phyloP scores from a whole-genome alignment of 2,329 filamentous ascomycete species.

The Capronia epimyces region DNA sequence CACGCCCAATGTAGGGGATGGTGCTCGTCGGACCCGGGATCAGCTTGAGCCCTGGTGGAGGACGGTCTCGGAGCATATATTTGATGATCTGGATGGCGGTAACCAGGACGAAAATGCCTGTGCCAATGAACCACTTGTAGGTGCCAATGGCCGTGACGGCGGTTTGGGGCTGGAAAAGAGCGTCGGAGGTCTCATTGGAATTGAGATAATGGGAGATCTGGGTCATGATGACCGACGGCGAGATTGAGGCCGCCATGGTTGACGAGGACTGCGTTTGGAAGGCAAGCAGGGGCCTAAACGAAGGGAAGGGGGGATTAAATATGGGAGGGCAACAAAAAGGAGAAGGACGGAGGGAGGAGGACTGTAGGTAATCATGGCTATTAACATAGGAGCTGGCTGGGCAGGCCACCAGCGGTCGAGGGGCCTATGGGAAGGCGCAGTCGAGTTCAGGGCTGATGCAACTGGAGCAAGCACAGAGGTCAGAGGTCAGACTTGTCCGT shows the following conservation, averaged over 20 bases:
- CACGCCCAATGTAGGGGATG: constrained; percentile 28
- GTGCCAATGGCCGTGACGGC: constrained; percentile 26
- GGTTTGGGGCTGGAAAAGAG: constrained; percentile 27
- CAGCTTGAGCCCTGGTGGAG: constrained; percentile 28
- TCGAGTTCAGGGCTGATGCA: constrained; percentile 1
- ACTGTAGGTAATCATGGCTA: not conserved
- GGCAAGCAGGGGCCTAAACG: constrained; percentile 15
- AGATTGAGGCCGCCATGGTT: constrained; percentile 29
- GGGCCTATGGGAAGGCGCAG: constrained; percentile 4
- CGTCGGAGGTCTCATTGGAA: constrained; percentile 24
- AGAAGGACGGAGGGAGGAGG: constrained; percentile 3
- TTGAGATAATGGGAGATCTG: constrained; percentile 26
- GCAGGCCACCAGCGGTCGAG: not conserved
- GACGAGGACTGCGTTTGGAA: constrained; percentile 1
- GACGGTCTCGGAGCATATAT: constrained; percentile 26
- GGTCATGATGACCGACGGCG: constrained; percentile 31
- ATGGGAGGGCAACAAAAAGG: constrained; percentile 11
- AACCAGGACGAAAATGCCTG: constrained; percentile 26
- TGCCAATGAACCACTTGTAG: constrained; percentile 31
- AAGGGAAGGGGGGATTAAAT: constrained; percentile 10
- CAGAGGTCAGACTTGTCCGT: constrained; percentile 16
- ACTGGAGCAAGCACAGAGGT: constrained; percentile 1
- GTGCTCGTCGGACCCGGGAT: constrained; percentile 27
- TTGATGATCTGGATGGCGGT: constrained; percentile 39
- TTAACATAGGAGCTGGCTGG: not conserved